Evolutionary conservation across 352 stramenopile genomes (phyloP).

Genomic region (Aphanomyces astaci): DNA sequence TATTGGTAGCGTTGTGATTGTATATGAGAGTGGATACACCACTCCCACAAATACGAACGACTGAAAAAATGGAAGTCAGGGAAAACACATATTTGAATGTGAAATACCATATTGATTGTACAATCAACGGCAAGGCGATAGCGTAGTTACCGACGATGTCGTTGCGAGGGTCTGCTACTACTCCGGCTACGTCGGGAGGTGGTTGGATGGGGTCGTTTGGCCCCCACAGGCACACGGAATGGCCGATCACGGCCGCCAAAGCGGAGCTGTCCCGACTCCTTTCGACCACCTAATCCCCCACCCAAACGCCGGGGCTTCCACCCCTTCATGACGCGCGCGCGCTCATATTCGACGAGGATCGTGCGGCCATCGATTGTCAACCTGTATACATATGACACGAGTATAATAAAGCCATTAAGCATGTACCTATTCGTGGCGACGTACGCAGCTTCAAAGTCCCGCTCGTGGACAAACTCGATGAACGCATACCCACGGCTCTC

Average conservation of each 20-base stretch:
- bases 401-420: too few relatives aligned
- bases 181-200: not conserved
- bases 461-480: conserved; percentile 53
- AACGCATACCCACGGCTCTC: conserved; percentile 74
- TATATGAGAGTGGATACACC: too few relatives aligned
- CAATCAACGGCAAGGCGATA: too few relatives aligned
- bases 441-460: conserved; percentile 53
- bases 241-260: conserved; percentile 71
- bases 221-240: conserved; percentile 29
- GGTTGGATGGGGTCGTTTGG: not conserved
- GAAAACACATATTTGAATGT: too few relatives aligned
- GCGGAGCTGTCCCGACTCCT: conserved; percentile 74
- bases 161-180: too few relatives aligned
- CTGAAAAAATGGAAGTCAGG: too few relatives aligned
- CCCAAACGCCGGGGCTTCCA: conserved; percentile 78
- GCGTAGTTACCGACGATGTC: too few relatives aligned
- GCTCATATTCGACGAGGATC: conserved; percentile 73
- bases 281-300: conserved; percentile 61
- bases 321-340: conserved; percentile 61
- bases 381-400: not conserved
- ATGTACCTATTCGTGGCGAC: conserved; percentile 37
- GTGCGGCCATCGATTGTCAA: conserved; percentile 42
- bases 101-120: too few relatives aligned
- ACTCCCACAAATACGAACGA: too few relatives aligned
- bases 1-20: too few relatives aligned